Evolutionary conservation across 2,329 filamentous ascomycete species (phyloP), one percentile per base, ranked within the genome.

Genomic region (Aulographum hederae): DNA sequence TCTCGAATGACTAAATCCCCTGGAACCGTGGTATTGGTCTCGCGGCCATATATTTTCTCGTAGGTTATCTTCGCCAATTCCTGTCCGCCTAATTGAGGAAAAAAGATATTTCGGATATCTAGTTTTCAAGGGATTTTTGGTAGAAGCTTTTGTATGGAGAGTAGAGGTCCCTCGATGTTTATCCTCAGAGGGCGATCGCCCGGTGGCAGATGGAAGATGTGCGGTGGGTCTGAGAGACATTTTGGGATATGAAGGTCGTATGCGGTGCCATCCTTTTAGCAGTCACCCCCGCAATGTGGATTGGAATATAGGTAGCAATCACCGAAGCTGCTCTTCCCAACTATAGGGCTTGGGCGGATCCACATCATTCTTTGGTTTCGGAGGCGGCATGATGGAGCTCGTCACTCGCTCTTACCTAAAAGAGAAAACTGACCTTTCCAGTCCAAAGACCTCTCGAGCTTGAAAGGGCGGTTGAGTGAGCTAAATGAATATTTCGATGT

Each of bases 101-200:
- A 38, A 25, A 13, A 14, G 26, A 6, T 10, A 6, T 6, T 6
- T 28, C n/a, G 26, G 19, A 16, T 18, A 18, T 32, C 21, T 17
- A 18, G 29, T 18, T 37, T 13, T 35, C 30, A 37, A 16, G 30
- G 12, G 33, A 39, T 23, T 26, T 35, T 26, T 31, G 38, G 38
- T 36, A 38, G 36, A 33, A 39, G 36, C 36, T 39, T 39, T 28
- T 39, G 34, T 36, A 39, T 38, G 15, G 36, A 31, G 33, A 36
- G 34, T 27, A 39, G 38, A 23, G 32, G 38, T 33, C 36, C 34
- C 13, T 40, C 32, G 35, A 40, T 39, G 27, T 34, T 4, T 21
- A 37, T 34, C 31, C 35, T 23, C 26, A 40, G 31, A 32, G 32
- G 37, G 21, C 36, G 31, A 12, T 36, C 16, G 16, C 23, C 23